Base-by-base conservation (phyloP, 768 basidiomycete species). In the Panus rudis region DNA sequence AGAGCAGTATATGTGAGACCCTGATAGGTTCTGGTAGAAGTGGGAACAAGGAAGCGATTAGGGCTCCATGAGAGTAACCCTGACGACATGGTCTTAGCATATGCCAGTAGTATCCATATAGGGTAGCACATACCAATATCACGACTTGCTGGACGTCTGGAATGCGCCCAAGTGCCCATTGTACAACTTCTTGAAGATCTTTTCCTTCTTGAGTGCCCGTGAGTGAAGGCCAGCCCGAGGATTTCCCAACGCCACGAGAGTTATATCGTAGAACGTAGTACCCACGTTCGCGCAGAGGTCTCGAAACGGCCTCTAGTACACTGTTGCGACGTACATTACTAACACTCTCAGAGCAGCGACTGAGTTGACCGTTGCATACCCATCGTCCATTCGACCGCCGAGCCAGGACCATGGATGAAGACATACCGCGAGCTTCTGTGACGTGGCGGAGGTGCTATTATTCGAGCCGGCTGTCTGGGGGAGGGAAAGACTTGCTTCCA, bases 321-420 rank as follows among this genome's bases (percentile, higher is more conserved):
- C 78, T 82, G 35, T 54, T 12, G 6, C n/a, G 54, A 54, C 37
- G 51, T 53, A 40, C 14, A 13, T 40, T n/a, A 27, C 19, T 6
- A 17, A 30, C 32, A 16, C 12, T 19, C 30, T 14, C 23, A 12
- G 16, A 16, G 14, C 10, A 39, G 12, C 16, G n/a, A 28, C n/a
- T n/a, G n/a, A n/a, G n/a, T n/a, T 4, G 23, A 32, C 5, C n/a
- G 20, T 8, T n/a, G 71, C 85, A 55, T 58, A 90, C 88, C 81
- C 75, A 53, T 91, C 86, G 49, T 79, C 58, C 77, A 81, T 85
- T 39, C 65, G 70, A 13, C 87, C 88, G 1, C 88, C 87, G 0
- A 90, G 69, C 73, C 86, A 78, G n/a, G 83, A 80, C 87, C 87
- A 91, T 5, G 89, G 89, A 52, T 91, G 88, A 10, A 85, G 64